Base-by-base conservation (phyloP, 768 basidiomycete species). In the Paxillus involutus region DNA sequence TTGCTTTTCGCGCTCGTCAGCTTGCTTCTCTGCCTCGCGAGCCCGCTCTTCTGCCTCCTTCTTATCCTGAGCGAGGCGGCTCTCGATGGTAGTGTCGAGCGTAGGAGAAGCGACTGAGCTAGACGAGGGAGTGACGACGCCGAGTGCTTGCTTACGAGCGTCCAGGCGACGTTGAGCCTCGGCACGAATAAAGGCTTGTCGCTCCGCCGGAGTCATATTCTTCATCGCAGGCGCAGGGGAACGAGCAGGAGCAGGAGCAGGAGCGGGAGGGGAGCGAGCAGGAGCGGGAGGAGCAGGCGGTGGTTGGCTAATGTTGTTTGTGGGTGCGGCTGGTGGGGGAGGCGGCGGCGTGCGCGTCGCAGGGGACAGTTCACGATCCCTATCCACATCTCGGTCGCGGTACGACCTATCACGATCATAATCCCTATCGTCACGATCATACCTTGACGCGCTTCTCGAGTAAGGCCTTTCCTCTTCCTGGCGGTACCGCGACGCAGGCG, bases 11-110 rank as follows among this genome's bases (percentile, higher is more conserved):
- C 94, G 77, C 56, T 90, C 90, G 59, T 88, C 88, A 2, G 89
- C 88, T 61, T 89, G 85, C 57, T 79, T 80, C 69, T 97, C 94
- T 0, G 93, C 94, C 45, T 79, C 74, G 52, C 77, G 80, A 0
- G 82, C 83, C 68, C 90, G 92, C 67, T 92, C 90, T 59, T 94
- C 94, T 0, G 95, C 95, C 66, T 97, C 96, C 65, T 81, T 85
- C 76, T 88, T 90, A 64, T 98, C 96, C 61, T 85, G 78, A 36
- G 82, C 85, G 6, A 98, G 79, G 10, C 95, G 77, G 59, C 94
- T 90, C 65, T 93, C 89, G 3, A 97, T 92, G 49, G 78, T 81
- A 7, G 82, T 86, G 68, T 97, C 95, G 10, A 94, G 75, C 12
- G 77, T 70, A 7, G 83, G 68, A 29, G 80, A 71, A 13, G 79